Evolutionary conservation across 306 rosid genomes (phyloP).

Genomic region (Dalbergia cochinchinensis): DNA sequence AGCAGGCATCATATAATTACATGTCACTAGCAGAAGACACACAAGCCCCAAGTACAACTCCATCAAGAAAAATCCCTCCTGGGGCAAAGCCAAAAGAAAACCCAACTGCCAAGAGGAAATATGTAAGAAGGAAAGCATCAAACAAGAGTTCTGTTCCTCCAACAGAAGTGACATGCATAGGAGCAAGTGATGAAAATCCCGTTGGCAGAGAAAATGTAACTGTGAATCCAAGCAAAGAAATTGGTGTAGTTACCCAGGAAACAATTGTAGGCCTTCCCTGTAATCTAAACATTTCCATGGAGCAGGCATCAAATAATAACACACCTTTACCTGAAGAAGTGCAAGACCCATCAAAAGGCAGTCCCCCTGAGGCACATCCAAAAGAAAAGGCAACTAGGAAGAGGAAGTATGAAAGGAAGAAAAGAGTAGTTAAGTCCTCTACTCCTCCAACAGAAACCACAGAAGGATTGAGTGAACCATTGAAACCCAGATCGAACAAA

Average conservation of each 20-base stretch:
- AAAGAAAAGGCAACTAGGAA: conserved; percentile 37
- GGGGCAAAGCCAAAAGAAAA: conserved; percentile 28
- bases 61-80: conserved; percentile 23
- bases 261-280: conserved; percentile 34
- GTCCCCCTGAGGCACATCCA: conserved; percentile 1
- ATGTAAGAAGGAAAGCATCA: conserved; percentile 10
- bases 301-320: conserved; percentile 37
- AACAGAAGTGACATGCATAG: conserved; percentile 41
- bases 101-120: conserved; percentile 39
- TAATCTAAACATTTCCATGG: conserved; percentile 21
- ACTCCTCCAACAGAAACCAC: conserved; percentile 43
- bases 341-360: conserved; percentile 30
- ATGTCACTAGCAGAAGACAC: conserved; percentile 42
- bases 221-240: conserved; percentile 37
- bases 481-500: conserved; percentile 39
- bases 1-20: conserved; percentile 40
- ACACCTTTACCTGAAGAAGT: conserved; percentile 26
- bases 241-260: conserved; percentile 38
- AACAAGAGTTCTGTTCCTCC: conserved; percentile 47
- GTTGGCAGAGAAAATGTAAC: conserved; percentile 42
- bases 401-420: conserved; percentile 60
- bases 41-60: conserved; percentile 41
- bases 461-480: conserved; percentile 32
- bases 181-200: conserved; percentile 48
- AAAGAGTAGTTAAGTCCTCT: conserved; percentile 35